A percentile compares a stretch with the other conserved stretches of the same genome.
Conservation (phyloP, 1,284 basidiomycete species). For the Salmacisia buchloeana region DNA sequence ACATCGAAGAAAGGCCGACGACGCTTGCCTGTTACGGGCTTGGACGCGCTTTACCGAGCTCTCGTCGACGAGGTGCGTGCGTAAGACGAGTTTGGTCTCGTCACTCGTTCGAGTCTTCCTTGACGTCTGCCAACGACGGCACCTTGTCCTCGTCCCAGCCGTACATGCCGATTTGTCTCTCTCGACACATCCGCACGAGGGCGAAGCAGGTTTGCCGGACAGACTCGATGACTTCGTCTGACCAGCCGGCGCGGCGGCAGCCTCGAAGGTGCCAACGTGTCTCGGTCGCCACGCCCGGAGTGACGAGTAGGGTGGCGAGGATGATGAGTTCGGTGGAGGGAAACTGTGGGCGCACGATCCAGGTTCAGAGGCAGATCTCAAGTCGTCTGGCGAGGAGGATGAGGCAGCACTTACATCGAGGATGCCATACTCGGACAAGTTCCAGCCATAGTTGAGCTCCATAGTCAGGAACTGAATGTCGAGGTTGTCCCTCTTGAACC, state of each 20-base stretch:
- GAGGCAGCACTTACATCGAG: constrained; percentile 13
- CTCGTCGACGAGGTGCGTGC: too few species aligned
- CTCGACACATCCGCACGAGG: constrained; percentile 6
- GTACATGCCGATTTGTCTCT: constrained; percentile 2
- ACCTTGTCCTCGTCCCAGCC: background rate
- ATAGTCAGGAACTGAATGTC: constrained; percentile 23
- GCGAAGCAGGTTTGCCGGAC: constrained; percentile 1
- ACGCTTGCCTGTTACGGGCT: too few species aligned
- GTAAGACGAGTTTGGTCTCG: too few species aligned
- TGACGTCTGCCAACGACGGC: background rate
- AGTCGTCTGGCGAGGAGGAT: background rate
- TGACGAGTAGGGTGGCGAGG: constrained; percentile 16
- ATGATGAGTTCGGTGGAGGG: constrained; percentile 15
- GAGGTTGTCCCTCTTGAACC: constrained; percentile 19
- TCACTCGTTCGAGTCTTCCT: constrained; percentile 1
- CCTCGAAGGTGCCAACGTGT: constrained; percentile 25
- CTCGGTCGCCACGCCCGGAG: constrained; percentile 16
- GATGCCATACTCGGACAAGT: constrained; percentile 10
- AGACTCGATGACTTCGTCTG: constrained; percentile 11
- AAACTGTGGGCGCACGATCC: background rate
- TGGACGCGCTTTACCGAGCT: too few species aligned
- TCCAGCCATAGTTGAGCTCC: constrained; percentile 28
- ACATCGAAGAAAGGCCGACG: too few species aligned
- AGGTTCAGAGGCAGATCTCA: background rate
- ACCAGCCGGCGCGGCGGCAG: constrained; percentile 19